These are phyloP conservation scores for Geotrichum histeridarum DNA, from an alignment of 1,139 yeast species.

Conservation along the genomic window DNA sequence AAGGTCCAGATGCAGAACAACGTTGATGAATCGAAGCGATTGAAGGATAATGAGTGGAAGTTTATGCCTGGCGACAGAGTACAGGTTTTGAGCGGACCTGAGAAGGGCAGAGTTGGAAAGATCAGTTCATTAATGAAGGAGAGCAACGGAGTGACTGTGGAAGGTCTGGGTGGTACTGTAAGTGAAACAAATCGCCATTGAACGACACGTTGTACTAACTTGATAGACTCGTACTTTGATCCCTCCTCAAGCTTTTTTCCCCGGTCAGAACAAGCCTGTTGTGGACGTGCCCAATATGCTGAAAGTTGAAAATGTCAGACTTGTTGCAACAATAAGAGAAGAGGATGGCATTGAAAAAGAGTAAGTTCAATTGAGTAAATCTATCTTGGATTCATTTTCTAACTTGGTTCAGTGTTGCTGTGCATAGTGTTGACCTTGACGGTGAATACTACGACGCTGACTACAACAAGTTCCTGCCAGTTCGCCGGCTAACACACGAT, in stretches of 20 bases:
- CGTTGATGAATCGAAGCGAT: conserved; percentile 36
- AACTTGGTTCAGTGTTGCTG: conserved; percentile 54
- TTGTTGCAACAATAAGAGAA: conserved; percentile 71
- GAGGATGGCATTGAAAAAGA: conserved; percentile 50
- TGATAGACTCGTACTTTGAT: conserved; percentile 39
- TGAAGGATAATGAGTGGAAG: conserved; percentile 46
- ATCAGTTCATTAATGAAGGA: conserved; percentile 44
- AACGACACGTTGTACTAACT: not conserved
- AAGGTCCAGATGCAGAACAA: conserved; percentile 10
- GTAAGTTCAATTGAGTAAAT: not conserved
- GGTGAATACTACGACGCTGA: conserved; percentile 69
- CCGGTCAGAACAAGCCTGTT: conserved; percentile 67
- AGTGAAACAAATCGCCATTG: conserved; percentile 22
- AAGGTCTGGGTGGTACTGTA: conserved; percentile 53
- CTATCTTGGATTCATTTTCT: not conserved
- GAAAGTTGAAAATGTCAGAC: conserved; percentile 57
- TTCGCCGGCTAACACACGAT: conserved; percentile 67
- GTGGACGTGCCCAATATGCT: conserved; percentile 54
- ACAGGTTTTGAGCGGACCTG: conserved; percentile 59
- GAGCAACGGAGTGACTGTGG: conserved; percentile 51
- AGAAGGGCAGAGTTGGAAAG: conserved; percentile 67
- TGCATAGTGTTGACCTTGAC: conserved; percentile 62
- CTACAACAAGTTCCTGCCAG: conserved; percentile 69
- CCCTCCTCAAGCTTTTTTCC: conserved; percentile 71
- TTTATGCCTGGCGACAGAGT: conserved; percentile 62